Base-by-base conservation (phyloP, 2,329 filamentous ascomycete species). In the Sclerotinia sclerotiorum region DNA sequence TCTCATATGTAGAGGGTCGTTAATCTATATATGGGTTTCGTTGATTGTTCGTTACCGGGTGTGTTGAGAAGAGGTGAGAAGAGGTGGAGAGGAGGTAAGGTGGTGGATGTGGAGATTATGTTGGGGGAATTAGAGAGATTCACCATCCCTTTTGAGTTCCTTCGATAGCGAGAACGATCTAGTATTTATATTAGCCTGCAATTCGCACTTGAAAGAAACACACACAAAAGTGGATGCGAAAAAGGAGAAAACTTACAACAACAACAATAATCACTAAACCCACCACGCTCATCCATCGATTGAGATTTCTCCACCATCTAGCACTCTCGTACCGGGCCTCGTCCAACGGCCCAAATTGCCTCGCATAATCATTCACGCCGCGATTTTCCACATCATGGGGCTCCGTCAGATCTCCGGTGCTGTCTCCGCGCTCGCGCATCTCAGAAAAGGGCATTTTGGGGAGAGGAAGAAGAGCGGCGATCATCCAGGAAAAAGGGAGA, bases 401-500 rank as follows among this genome's bases (percentile, higher is more conserved):
- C 13, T 32, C 13, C 29, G 57, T 39, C 5, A 57, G 68, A 54
- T 74, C 73, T 48, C 70, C 74, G 76, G 78, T 71, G 75, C 79
- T 70, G 71, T 75, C 46, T 73, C 78, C 71, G 67, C 72, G 78
- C 75, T 88, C 83, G 51, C 83, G 80, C 78, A 87, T 85, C 24
- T 84, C 80, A 1, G 79, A 74, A 27, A 82, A 79, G 11, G 88
- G 85, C 67, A 84, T 84, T 1, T 81, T 81, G 13, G 91, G 91
- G 8, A 96, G 79, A 1, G 91, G 91, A 17, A 95, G 81, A 66
- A 94, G 84, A 1, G 92, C 86, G 1, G 89, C 93, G 71, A 93
- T 82, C 81, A 94, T 91, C 92, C 92, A 96, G 67, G 89, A 90
- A 70, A 93, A 84, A 7, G 92, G 93, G 75, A 93, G 87, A 58